Percentiles rank a stretch among this genome's conserved stretches.
Evolutionary conservation across 1,284 basidiomycete genomes (phyloP).

Genomic region (Chalciporus sp.): DNA sequence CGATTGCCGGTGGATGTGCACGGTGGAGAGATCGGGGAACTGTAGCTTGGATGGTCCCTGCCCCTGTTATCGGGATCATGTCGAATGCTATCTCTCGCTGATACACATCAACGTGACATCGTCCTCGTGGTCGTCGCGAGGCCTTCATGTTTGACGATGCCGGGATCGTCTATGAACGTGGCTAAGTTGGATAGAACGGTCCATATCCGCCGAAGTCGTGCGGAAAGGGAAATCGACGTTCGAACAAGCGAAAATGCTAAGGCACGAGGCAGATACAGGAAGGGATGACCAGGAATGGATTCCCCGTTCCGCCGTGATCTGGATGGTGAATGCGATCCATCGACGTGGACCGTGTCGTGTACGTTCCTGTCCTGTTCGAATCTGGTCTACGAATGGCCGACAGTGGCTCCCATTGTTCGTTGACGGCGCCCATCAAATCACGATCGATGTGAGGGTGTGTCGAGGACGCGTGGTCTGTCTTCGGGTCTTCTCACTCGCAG

Average conservation of each 20-base stretch:
- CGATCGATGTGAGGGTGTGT: conserved; percentile 23
- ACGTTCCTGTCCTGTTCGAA: conserved; percentile 5
- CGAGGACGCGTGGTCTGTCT: conserved; percentile 15
- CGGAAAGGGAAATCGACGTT: conserved; percentile 26
- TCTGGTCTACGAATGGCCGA: background rate
- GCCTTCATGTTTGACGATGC: conserved; percentile 6
- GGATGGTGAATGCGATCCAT: conserved; percentile 3
- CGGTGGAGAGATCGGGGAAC: background rate
- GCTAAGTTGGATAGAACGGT: conserved; percentile 13
- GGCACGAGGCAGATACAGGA: conserved; percentile 25
- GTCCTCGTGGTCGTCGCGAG: conserved; percentile 16
- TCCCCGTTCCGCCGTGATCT: conserved; percentile 31
- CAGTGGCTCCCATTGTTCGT: background rate
- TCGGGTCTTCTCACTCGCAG: conserved; percentile 18
- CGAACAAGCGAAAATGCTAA: background rate
- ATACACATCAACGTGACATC: background rate
- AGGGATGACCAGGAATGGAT: conserved; percentile 14
- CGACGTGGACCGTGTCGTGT: background rate
- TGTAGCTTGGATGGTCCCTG: background rate
- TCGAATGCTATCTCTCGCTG: background rate
- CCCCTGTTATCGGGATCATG: background rate
- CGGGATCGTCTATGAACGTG: conserved; percentile 29
- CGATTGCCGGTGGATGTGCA: background rate
- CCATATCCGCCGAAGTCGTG: conserved; percentile 1
- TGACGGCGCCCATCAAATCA: conserved; percentile 23